phyloP scores from a whole-genome alignment of 1,284 basidiomycete genomes.

The Trichosporon sp. region DNA sequence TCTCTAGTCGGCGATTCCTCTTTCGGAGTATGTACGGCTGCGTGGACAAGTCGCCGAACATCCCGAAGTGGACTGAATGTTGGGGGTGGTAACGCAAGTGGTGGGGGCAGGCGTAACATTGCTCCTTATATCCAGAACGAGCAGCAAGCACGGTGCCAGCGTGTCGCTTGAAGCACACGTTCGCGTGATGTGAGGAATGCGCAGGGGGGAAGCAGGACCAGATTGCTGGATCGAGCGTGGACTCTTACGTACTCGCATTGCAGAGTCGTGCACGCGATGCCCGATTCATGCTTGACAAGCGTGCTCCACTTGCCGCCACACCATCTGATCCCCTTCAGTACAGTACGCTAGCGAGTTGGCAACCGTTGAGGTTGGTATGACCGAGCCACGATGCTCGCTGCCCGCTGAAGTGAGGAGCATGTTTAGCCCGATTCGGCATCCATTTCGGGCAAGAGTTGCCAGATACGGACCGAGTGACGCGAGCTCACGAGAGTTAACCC shows the following conservation, averaged over 20 bases:
- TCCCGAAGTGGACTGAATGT: not conserved
- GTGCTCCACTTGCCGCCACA: not conserved
- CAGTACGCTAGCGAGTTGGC: no score
- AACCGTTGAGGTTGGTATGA: no score
- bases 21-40: no score
- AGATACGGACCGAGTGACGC: not conserved
- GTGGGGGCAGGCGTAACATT: not conserved
- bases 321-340: no score
- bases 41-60: not conserved
- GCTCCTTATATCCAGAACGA: not conserved
- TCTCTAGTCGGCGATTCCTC: not conserved
- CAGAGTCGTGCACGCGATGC: no score
- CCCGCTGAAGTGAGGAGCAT: no score
- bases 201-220: not conserved
- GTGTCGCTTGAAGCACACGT: no score
- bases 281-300: constrained; percentile 7
- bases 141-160: not conserved
- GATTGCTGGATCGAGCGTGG: not conserved
- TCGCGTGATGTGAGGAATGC: not conserved
- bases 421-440: not conserved
- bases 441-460: not conserved
- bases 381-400: no score
- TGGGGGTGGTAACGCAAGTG: not conserved
- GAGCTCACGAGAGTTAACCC: no score
- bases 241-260: not conserved